Percentiles rank a stretch among this genome's conserved stretches.
phyloP scores from a whole-genome alignment of 31 red algal genomes.

The Endocladia muricata region DNA sequence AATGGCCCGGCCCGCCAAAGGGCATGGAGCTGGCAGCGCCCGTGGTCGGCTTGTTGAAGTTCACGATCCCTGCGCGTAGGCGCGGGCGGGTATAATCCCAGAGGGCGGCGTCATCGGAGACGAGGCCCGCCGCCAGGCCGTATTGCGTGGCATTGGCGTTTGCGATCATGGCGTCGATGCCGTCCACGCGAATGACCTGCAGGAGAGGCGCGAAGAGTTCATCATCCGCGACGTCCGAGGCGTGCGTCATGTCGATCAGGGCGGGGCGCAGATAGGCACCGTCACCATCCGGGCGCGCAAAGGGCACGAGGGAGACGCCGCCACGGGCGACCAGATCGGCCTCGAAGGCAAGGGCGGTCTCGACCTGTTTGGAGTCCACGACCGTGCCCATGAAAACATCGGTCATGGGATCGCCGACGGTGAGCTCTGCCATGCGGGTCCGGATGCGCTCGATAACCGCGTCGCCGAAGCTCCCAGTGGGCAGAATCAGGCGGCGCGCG shows the following conservation, averaged over 20 bases:
- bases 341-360: no score
- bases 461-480: no score
- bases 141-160: not conserved
- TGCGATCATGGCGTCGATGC: not conserved
- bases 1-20: not conserved
- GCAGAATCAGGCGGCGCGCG: not conserved
- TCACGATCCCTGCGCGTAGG: not conserved
- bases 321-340: no score
- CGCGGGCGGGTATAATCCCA: not conserved
- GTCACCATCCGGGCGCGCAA: not conserved
- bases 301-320: no score
- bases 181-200: not conserved
- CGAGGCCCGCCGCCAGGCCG: not conserved
- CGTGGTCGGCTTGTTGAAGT: not conserved
- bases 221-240: not conserved
- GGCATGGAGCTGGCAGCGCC: not conserved
- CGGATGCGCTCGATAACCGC: no score
- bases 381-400: not conserved
- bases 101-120: not conserved
- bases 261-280: not conserved
- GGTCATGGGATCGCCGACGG: not conserved
- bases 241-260: not conserved
- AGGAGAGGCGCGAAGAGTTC: not conserved
- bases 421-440: no score
- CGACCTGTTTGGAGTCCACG: no score